These are phyloP conservation scores for Cercospora zeae-maydis DNA, from an alignment of 2,329 filamentous ascomycete species.

Conservation along the genomic window DNA sequence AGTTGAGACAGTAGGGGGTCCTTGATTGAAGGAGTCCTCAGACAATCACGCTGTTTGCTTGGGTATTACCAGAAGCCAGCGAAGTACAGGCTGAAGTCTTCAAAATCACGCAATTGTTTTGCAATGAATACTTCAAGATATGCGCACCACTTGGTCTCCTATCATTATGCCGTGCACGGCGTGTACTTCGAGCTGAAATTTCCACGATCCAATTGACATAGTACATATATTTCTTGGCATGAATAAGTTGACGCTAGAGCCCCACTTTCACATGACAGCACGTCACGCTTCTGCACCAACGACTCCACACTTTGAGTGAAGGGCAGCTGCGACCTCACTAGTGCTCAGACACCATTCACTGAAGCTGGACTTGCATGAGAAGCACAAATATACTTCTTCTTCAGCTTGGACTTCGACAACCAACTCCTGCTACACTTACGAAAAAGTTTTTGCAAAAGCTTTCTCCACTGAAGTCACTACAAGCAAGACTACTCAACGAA, in stretches of 20 bases:
- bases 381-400: not conserved
- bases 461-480: not conserved
- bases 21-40: too few relatives aligned
- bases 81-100: too few relatives aligned
- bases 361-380: not conserved
- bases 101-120: too few relatives aligned
- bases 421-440: not conserved
- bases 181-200: not conserved
- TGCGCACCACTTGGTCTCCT: not conserved
- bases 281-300: not conserved
- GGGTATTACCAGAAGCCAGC: too few relatives aligned
- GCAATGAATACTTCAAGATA: too few relatives aligned
- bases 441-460: conserved; percentile 2
- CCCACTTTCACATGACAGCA: conserved; percentile 6
- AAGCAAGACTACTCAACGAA: not conserved
- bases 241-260: not conserved
- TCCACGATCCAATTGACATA: not conserved
- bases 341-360: not conserved
- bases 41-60: too few relatives aligned
- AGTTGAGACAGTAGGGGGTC: too few relatives aligned
- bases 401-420: not conserved
- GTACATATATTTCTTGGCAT: not conserved
- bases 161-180: not conserved
- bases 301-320: not conserved
- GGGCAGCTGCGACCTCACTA: not conserved